Percentiles rank a stretch among this genome's conserved stretches.
Evolutionary conservation across 129 eudicot genomes (phyloP).

Genomic region (Flaveria ramosissima): DNA sequence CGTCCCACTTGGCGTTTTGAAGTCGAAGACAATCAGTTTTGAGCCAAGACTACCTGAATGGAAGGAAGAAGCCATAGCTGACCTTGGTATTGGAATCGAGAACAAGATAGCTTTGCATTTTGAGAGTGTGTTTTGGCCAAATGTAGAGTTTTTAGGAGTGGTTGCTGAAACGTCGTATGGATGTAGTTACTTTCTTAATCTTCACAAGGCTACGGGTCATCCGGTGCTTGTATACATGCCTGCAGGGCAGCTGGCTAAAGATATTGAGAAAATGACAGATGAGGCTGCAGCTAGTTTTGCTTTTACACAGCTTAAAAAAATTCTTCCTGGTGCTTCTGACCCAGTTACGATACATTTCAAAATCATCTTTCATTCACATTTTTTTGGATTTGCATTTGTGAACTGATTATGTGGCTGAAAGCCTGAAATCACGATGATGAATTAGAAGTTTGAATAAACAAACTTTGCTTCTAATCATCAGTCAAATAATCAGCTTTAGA

Average conservation of each 20-base stretch:
- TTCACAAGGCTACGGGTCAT: constrained; percentile 97
- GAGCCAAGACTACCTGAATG: constrained; percentile 93
- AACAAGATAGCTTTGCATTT: constrained; percentile 88
- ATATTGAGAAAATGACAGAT: constrained; percentile 84
- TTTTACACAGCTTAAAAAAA: constrained; percentile 63
- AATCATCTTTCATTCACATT: neutral
- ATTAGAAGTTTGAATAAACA: too few species aligned
- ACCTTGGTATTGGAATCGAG: constrained; percentile 93
- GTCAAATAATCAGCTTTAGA: too few species aligned
- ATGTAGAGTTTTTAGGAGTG: constrained; percentile 97
- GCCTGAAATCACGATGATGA: too few species aligned
- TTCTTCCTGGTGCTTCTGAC: constrained; percentile 80
- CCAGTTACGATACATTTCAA: constrained; percentile 49
- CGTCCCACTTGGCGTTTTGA: constrained; percentile 88
- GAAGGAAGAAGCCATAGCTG: constrained; percentile 86
- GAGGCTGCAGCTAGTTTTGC: constrained; percentile 93
- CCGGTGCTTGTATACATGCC: constrained; percentile 97
- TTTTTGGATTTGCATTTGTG: neutral
- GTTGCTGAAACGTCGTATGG: constrained; percentile 80
- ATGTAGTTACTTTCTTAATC: constrained; percentile 94
- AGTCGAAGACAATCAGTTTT: constrained; percentile 63
- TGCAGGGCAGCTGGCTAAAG: constrained; percentile 88
- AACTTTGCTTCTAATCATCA: too few species aligned
- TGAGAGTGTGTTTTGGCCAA: constrained; percentile 91
- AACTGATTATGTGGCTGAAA: neutral